A percentile compares a stretch with the other conserved stretches of the same genome.
These are phyloP conservation scores for Boehmeria nivea DNA, from an alignment of 306 rosid genomes.

Conservation along the genomic window DNA sequence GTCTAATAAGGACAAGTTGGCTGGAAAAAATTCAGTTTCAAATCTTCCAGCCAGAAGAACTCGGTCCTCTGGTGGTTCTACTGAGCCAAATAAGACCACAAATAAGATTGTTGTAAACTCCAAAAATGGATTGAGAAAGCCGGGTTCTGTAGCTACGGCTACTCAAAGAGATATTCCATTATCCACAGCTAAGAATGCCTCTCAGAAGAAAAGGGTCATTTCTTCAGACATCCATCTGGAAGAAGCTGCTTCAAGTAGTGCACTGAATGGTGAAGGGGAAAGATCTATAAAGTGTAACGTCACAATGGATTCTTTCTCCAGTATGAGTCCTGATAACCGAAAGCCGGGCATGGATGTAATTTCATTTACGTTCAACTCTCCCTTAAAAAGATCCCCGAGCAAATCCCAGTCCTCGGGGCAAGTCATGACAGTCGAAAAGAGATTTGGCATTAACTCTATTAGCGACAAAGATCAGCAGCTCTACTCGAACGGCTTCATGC, in stretches of 20 bases:
- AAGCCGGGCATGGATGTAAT: conserved; percentile 59
- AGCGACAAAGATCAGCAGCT: conserved; percentile 27
- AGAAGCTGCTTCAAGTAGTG: conserved; percentile 31
- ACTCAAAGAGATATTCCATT: conserved; percentile 36
- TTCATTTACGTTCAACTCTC: conserved; percentile 86
- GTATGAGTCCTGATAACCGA: conserved; percentile 36
- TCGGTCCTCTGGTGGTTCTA: conserved; percentile 32
- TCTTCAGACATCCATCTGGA: conserved; percentile 23
- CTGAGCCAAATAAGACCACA: conserved; percentile 34
- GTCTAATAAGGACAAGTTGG: conserved; percentile 36
- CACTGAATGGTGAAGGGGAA: conserved; percentile 25
- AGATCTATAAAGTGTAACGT: conserved; percentile 53
- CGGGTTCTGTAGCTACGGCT: conserved; percentile 33
- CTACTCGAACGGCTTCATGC: conserved; percentile 29
- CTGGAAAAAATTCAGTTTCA: conserved; percentile 37
- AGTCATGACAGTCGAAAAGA: too few relatives aligned
- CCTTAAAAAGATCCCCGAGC: conserved; percentile 48
- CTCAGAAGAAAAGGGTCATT: conserved; percentile 33
- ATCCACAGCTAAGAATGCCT: conserved; percentile 28
- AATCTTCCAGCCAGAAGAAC: conserved; percentile 35
- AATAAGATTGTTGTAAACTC: conserved; percentile 38
- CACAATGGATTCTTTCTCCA: conserved; percentile 37
- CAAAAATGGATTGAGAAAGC: conserved; percentile 38
- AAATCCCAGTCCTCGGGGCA: conserved; percentile 36
- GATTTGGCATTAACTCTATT: conserved; percentile 32